A percentile compares a stretch with the other conserved stretches of the same genome.
Evolutionary conservation across 2,329 filamentous ascomycete species (phyloP).

Genomic region (Davidsoniella virescens): DNA sequence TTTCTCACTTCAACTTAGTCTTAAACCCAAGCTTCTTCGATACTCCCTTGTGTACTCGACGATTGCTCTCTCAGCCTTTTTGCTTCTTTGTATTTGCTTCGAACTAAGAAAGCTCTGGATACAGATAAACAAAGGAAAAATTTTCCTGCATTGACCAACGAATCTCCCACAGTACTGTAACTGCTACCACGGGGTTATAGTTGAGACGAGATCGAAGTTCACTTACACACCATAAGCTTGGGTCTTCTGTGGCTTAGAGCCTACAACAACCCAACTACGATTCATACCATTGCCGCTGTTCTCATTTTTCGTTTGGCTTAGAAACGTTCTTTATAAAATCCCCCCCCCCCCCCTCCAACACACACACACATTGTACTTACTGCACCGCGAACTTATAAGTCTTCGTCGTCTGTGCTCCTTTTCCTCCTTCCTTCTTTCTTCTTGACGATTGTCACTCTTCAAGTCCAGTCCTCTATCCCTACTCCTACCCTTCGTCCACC

Average conservation of each 20-base stretch:
- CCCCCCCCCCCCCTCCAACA: too few species aligned
- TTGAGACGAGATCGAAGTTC: slow-evolving; percentile 1
- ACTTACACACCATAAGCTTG: slow-evolving; percentile 5
- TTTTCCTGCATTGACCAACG: slow-evolving; percentile 11
- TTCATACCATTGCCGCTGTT: not conserved
- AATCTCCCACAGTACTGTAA: too few species aligned
- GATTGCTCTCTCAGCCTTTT: not conserved
- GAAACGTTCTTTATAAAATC: too few species aligned
- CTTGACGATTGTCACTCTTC: not conserved
- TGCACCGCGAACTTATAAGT: slow-evolving; percentile 1
- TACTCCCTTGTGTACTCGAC: too few species aligned
- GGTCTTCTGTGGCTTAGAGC: slow-evolving; percentile 1
- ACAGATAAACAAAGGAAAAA: slow-evolving; percentile 3
- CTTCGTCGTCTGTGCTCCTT: not conserved
- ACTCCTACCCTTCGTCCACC: slow-evolving; percentile 13
- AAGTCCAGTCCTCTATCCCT: slow-evolving; percentile 1
- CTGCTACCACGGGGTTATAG: too few species aligned
- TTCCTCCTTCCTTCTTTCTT: slow-evolving; percentile 5
- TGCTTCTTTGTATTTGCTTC: not conserved
- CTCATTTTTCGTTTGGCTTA: too few species aligned
- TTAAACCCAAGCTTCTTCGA: not conserved
- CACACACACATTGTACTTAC: too few species aligned
- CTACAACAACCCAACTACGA: not conserved
- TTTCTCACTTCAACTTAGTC: not conserved
- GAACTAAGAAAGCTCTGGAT: not conserved